Evolutionary conservation across 345 rosid species (phyloP).

Genomic region (Citropsis articulata): DNA sequence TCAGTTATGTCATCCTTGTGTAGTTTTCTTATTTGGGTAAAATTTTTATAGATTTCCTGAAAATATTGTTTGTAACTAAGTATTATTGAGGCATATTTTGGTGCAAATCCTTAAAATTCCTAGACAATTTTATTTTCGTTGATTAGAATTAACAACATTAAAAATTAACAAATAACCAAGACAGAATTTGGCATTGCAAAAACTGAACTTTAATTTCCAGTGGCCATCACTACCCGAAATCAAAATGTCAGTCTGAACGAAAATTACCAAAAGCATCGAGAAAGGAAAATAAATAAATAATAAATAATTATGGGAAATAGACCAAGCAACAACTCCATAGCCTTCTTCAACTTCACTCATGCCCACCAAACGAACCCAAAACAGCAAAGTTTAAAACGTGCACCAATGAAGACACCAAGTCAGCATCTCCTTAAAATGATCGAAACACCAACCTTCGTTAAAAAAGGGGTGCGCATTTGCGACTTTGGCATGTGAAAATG

Average conservation of each 20-base stretch:
- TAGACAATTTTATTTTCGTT: too few relatives aligned
- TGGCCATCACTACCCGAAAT: neutral
- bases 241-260: neutral
- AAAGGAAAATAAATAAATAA: slow-evolving; percentile 7
- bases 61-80: too few relatives aligned
- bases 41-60: too few relatives aligned
- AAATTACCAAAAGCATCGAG: neutral
- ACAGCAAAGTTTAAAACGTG: neutral
- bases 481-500: slow-evolving; percentile 14
- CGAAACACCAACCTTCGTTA: slow-evolving; percentile 23
- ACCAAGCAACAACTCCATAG: slow-evolving; percentile 24
- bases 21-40: too few relatives aligned
- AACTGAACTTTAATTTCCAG: neutral
- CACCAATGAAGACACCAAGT: slow-evolving; percentile 11
- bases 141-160: too few relatives aligned
- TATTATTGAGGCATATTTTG: too few relatives aligned
- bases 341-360: slow-evolving; percentile 33
- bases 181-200: neutral
- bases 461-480: neutral
- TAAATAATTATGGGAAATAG: slow-evolving; percentile 19
- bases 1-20: too few relatives aligned
- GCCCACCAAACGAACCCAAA: slow-evolving; percentile 23
- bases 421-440: slow-evolving; percentile 13
- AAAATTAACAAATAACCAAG: neutral
- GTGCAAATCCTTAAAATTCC: too few relatives aligned